Evolutionary conservation across 805 yeast genomes (phyloP).

Genomic region (Ogataea degrootiae): DNA sequence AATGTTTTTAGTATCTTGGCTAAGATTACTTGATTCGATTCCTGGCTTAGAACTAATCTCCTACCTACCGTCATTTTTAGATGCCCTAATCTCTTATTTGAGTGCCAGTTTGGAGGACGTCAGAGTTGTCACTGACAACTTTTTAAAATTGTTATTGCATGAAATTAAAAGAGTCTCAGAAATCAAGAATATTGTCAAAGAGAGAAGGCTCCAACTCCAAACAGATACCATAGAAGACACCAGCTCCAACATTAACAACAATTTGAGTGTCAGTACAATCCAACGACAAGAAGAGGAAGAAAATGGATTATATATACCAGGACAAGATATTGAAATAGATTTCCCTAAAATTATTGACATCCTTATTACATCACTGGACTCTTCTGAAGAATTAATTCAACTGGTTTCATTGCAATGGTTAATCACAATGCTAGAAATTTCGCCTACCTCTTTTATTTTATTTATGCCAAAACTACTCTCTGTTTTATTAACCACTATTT

Average conservation of each 20-base stretch:
- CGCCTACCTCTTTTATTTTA: conserved; percentile 71
- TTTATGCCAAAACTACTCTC: conserved; percentile 73
- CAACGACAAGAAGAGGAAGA: conserved; percentile 26
- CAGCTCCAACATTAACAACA: conserved; percentile 8
- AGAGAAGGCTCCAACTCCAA: conserved; percentile 21
- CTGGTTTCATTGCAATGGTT: conserved; percentile 80
- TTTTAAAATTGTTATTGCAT: conserved; percentile 67
- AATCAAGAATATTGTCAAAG: conserved; percentile 49
- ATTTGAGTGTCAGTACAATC: conserved; percentile 1
- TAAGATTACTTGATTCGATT: conserved; percentile 83
- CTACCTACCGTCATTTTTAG: conserved; percentile 83
- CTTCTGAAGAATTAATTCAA: conserved; percentile 72
- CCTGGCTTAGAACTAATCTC: conserved; percentile 87
- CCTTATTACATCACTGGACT: conserved; percentile 72
- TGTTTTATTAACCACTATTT: conserved; percentile 58
- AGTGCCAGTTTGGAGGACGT: conserved; percentile 86
- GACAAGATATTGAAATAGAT: conserved; percentile 80
- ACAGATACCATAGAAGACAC: conserved; percentile 1
- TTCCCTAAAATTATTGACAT: conserved; percentile 77
- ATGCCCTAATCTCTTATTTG: conserved; percentile 74
- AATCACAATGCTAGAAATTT: conserved; percentile 61
- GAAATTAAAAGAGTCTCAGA: conserved; percentile 77
- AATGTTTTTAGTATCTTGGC: conserved; percentile 90
- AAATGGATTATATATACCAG: conserved; percentile 59
- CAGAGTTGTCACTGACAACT: conserved; percentile 74